phyloP scores from a whole-genome alignment of 192 early-diverging fungal genomes.

The Gamsiella multidivaricata region DNA sequence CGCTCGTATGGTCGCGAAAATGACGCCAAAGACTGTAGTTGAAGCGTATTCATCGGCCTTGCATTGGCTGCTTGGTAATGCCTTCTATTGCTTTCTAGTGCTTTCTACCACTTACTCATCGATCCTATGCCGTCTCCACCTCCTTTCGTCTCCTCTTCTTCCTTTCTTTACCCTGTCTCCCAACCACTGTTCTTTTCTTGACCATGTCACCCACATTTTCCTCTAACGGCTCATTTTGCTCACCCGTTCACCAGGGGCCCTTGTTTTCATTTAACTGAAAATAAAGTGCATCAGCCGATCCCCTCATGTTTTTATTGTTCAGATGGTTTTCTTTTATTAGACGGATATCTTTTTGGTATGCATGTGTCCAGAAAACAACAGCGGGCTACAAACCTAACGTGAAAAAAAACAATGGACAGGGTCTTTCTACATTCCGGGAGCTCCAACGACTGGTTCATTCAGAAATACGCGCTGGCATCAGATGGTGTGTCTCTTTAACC shows the following conservation, averaged over 20 bases:
- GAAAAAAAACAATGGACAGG: background rate
- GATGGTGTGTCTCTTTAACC: constrained; percentile 8
- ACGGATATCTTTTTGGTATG: background rate
- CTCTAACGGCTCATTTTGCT: no score
- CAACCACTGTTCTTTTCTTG: background rate
- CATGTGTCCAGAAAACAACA: background rate
- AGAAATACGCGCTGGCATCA: background rate
- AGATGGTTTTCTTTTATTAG: constrained; percentile 1
- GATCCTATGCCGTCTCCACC: no score
- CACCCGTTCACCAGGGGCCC: background rate
- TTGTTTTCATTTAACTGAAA: constrained; percentile 23
- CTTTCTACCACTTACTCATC: background rate
- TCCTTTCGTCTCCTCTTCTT: background rate
- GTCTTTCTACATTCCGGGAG: background rate
- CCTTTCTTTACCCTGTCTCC: background rate
- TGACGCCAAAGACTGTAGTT: no score
- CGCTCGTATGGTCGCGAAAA: background rate
- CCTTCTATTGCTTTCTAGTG: background rate
- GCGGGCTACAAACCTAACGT: no score
- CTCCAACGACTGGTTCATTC: background rate
- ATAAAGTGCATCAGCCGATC: background rate
- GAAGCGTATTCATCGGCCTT: no score
- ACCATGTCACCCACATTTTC: background rate
- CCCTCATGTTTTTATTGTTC: background rate
- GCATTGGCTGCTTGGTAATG: no score